Conservation (phyloP, 768 basidiomycete genomes). For the Pisolithus orientalis region DNA sequence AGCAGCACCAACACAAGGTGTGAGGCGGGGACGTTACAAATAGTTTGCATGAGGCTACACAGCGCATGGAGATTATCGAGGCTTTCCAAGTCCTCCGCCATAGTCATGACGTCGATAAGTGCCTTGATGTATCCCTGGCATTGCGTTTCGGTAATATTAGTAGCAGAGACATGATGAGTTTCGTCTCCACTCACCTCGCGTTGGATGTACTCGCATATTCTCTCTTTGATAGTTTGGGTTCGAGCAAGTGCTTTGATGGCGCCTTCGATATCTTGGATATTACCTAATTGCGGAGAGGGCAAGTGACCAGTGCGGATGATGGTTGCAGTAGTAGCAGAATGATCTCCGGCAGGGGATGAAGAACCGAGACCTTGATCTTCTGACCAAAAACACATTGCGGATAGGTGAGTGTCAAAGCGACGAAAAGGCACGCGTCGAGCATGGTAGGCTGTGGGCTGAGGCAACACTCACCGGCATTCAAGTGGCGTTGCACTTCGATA, state of each 20-base stretch:
- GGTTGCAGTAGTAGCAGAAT: constrained; percentile 50
- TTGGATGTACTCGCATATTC: constrained; percentile 86
- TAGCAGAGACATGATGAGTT: background rate
- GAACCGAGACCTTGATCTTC: constrained; percentile 45
- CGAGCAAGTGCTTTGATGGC: constrained; percentile 72
- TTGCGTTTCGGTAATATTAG: constrained; percentile 9
- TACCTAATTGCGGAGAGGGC: constrained; percentile 70
- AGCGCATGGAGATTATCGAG: constrained; percentile 86
- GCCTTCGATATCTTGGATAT: constrained; percentile 72
- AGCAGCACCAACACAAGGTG: background rate
- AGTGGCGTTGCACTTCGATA: constrained; percentile 81
- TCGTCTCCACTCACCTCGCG: constrained; percentile 51
- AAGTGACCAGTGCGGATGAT: constrained; percentile 71
- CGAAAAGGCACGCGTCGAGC: constrained; percentile 7
- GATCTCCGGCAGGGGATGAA: constrained; percentile 64
- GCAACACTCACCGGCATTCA: constrained; percentile 51
- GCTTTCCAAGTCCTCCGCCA: constrained; percentile 91
- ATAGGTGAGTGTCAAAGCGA: constrained; percentile 10
- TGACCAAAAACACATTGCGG: constrained; percentile 11
- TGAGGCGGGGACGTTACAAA: constrained; percentile 46
- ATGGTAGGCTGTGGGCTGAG: constrained; percentile 15
- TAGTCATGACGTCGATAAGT: constrained; percentile 76
- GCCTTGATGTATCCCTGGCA: constrained; percentile 80
- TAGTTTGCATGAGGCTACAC: constrained; percentile 90
- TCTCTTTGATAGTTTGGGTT: constrained; percentile 69